phyloP scores from a whole-genome alignment of 2,329 filamentous ascomycete genomes.

The Trichophyton mentagrophytes region DNA sequence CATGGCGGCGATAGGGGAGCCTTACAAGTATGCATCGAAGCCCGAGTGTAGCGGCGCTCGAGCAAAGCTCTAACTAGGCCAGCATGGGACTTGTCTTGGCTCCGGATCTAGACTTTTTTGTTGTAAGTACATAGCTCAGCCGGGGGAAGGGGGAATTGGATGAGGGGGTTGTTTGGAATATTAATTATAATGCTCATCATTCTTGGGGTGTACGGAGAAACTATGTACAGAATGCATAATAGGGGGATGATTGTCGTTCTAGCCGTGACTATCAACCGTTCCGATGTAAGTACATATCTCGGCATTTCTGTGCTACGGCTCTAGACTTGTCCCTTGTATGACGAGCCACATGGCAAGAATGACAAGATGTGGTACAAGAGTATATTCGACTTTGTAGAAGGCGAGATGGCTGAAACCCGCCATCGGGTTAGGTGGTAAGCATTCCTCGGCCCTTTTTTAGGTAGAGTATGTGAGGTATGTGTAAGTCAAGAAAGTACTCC shows the following conservation, averaged over 20 bases:
- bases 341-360: neutral
- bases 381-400: too few relatives aligned
- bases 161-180: too few relatives aligned
- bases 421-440: too few relatives aligned
- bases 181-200: too few relatives aligned
- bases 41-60: neutral
- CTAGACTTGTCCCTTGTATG: neutral
- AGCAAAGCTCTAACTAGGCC: neutral
- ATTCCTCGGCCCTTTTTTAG: too few relatives aligned
- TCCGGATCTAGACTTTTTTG: neutral
- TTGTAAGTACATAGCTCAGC: too few relatives aligned
- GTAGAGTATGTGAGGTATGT: too few relatives aligned
- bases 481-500: too few relatives aligned
- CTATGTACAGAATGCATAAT: too few relatives aligned
- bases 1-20: constrained; percentile 11
- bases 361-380: neutral
- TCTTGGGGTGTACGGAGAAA: too few relatives aligned
- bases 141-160: too few relatives aligned
- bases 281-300: neutral
- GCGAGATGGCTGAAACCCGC: neutral
- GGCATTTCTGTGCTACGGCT: neutral
- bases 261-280: neutral
- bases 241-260: neutral
- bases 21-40: neutral
- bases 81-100: neutral